Evolutionary conservation across 2,329 filamentous ascomycete species (phyloP).

Genomic region (Aureobasidium sp.): DNA sequence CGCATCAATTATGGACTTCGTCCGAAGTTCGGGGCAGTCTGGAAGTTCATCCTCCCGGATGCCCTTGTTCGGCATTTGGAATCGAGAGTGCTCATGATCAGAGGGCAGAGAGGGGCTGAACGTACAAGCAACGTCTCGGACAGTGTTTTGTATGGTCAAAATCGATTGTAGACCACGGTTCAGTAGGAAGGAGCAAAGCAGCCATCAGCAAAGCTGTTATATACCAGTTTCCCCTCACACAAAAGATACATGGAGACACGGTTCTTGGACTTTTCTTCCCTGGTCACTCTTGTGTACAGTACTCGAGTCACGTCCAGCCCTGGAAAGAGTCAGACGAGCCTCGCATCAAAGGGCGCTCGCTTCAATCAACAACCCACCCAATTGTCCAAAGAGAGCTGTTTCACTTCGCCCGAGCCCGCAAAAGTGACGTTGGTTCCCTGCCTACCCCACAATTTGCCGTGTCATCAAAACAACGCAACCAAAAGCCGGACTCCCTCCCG

Average conservation of each 20-base stretch:
- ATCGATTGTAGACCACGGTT: not conserved
- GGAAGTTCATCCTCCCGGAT: not conserved
- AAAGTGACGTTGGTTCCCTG: not conserved
- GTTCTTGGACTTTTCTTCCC: not conserved
- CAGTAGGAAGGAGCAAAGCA: not conserved
- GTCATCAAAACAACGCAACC: conserved; percentile 4
- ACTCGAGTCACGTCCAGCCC: too few relatives aligned
- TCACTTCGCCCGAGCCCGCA: not conserved
- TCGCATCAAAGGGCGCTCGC: too few relatives aligned
- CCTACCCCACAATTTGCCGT: not conserved
- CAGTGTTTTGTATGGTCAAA: not conserved
- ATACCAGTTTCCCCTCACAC: not conserved
- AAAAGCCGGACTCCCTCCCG: too few relatives aligned
- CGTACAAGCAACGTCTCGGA: too few relatives aligned
- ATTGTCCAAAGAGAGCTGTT: conserved; percentile 1
- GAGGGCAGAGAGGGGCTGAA: not conserved
- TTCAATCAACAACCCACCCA: not conserved
- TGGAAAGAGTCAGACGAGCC: too few relatives aligned
- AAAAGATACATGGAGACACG: not conserved
- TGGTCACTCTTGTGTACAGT: too few relatives aligned
- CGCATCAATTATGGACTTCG: not conserved
- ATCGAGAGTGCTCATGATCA: not conserved
- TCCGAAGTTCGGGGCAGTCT: not conserved
- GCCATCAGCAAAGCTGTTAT: not conserved
- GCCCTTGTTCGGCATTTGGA: conserved; percentile 13